Percentiles rank a stretch among this genome's conserved stretches.
These are phyloP conservation scores for Erysimum cheiranthoides DNA, from an alignment of 345 rosid species.

Conservation along the genomic window DNA sequence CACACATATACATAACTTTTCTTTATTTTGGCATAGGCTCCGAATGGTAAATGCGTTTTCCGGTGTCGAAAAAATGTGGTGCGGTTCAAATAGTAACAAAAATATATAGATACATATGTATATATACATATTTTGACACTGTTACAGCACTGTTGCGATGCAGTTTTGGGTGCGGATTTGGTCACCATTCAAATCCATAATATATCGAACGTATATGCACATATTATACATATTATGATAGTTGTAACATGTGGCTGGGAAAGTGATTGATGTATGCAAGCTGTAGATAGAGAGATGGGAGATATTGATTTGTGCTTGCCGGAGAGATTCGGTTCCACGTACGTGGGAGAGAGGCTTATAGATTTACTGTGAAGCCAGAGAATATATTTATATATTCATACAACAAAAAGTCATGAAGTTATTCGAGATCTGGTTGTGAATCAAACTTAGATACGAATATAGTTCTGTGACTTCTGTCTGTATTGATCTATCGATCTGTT, in stretches of 20 bases:
- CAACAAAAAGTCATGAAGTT: slow-evolving; percentile 36
- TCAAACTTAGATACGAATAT: slow-evolving; percentile 45
- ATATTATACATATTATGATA: slow-evolving; percentile 7
- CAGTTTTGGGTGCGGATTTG: too few relatives aligned
- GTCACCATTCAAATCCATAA: too few relatives aligned
- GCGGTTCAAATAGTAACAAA: too few relatives aligned
- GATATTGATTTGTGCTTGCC: slow-evolving; percentile 40
- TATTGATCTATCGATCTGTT: slow-evolving; percentile 33
- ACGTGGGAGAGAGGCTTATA: slow-evolving; percentile 40
- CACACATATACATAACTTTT: background rate
- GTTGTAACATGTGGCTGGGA: slow-evolving; percentile 30
- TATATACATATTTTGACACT: too few relatives aligned
- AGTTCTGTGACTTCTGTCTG: slow-evolving; percentile 36
- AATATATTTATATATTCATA: slow-evolving; percentile 26
- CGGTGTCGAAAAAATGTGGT: too few relatives aligned
- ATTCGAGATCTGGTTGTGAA: slow-evolving; percentile 42
- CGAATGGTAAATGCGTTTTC: too few relatives aligned
- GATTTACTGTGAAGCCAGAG: slow-evolving; percentile 26
- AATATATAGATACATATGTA: too few relatives aligned
- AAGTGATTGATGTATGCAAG: slow-evolving; percentile 34
- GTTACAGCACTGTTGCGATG: too few relatives aligned
- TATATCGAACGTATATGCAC: background rate
- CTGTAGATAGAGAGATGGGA: slow-evolving; percentile 22
- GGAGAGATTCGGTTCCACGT: slow-evolving; percentile 45
- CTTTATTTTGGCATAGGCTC: too few relatives aligned